These are phyloP conservation scores for Thalassiosira livingstoniorum DNA, from an alignment of 352 stramenopile genomes.

Conservation along the genomic window DNA sequence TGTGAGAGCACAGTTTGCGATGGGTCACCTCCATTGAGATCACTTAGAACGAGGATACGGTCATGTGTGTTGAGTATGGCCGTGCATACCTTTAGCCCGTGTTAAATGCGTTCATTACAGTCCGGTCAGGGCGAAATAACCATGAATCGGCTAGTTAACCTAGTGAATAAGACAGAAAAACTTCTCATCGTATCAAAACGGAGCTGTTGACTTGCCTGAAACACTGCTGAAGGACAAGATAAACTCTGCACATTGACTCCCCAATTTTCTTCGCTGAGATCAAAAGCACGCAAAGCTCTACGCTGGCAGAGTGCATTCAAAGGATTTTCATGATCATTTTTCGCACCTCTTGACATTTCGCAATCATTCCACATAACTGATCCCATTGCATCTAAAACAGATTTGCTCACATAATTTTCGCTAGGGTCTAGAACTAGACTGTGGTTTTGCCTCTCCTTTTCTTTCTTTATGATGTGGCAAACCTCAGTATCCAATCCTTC, in stretches of 20 bases:
- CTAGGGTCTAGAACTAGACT: constrained; percentile 99
- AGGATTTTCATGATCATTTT: constrained; percentile 99
- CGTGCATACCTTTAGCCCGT: constrained; percentile 91
- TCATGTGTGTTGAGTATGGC: constrained; percentile 98
- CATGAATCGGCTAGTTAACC: too few species aligned
- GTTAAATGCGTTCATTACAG: not conserved
- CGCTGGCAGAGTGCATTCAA: constrained; percentile 97
- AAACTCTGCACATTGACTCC: constrained; percentile 96
- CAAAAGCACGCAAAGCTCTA: constrained; percentile 96
- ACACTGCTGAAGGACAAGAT: constrained; percentile 98
- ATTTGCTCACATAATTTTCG: constrained; percentile 98
- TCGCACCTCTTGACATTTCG: constrained; percentile 92
- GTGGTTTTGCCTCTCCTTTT: constrained; percentile 98
- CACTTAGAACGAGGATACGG: constrained; percentile 97
- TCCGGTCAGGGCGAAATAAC: too few species aligned
- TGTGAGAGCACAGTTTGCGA: constrained; percentile 98
- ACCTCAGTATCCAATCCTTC: not conserved
- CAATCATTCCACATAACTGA: constrained; percentile 97
- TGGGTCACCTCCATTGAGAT: constrained; percentile 97
- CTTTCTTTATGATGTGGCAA: constrained; percentile 91
- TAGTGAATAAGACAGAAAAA: too few species aligned
- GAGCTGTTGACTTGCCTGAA: constrained; percentile 86
- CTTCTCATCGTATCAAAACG: too few species aligned
- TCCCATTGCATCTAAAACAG: constrained; percentile 98
- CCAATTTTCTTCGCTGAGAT: constrained; percentile 95